Evolutionary conservation across 768 basidiomycete species (phyloP).

Genomic region (Pulveroboletus ravenelii): DNA sequence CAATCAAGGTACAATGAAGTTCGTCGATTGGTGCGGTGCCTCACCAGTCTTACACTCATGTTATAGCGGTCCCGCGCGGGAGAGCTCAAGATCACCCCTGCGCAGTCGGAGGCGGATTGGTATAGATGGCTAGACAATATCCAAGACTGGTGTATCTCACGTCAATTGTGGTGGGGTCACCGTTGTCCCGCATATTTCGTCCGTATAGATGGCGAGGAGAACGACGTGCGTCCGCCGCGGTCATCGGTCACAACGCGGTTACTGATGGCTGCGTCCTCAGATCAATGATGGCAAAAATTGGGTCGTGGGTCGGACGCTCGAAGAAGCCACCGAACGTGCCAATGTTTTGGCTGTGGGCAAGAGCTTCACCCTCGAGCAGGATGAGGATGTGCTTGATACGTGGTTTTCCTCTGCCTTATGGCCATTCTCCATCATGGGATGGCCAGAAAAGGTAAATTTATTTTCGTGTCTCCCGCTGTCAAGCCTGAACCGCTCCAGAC

Average conservation of each 20-base stretch:
- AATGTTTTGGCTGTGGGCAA: constrained; percentile 60
- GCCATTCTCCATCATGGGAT: constrained; percentile 97
- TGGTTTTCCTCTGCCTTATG: constrained; percentile 99
- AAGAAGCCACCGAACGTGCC: constrained; percentile 76
- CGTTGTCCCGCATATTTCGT: constrained; percentile 94
- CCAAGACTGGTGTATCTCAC: constrained; percentile 99
- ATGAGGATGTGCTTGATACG: constrained; percentile 96
- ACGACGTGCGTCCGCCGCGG: constrained; percentile 46
- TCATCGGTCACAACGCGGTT: neutral
- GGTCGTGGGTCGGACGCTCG: constrained; percentile 81
- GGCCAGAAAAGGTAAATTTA: constrained; percentile 78
- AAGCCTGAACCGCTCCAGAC: constrained; percentile 46
- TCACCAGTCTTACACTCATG: neutral
- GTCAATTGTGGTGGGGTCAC: constrained; percentile 99
- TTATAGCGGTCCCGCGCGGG: constrained; percentile 80
- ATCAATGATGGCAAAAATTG: constrained; percentile 70
- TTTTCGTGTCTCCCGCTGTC: neutral
- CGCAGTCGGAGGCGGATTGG: constrained; percentile 89
- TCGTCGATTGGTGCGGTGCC: neutral
- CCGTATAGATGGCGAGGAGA: constrained; percentile 68
- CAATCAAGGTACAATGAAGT: constrained; percentile 58
- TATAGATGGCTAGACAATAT: constrained; percentile 92
- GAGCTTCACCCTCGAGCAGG: constrained; percentile 78
- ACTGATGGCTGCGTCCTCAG: constrained; percentile 31
- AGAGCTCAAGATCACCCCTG: constrained; percentile 79